These are phyloP conservation scores for Peronospora tabacina DNA, from an alignment of 352 stramenopile species.

Conservation along the genomic window DNA sequence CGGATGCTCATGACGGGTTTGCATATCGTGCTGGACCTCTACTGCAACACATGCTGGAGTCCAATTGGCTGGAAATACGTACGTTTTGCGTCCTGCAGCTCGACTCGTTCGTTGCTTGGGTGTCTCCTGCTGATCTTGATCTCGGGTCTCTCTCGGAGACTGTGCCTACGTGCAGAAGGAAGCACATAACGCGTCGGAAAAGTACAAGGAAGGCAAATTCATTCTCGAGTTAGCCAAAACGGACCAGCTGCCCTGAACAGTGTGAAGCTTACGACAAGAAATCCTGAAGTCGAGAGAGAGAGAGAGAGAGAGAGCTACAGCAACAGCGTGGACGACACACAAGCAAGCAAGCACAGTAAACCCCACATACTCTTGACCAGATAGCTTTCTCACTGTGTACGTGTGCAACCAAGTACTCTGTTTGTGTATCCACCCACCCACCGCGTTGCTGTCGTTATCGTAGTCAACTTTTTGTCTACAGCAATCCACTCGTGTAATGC, in stretches of 20 bases:
- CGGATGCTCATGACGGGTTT: conserved; percentile 90
- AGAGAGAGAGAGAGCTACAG: conserved; percentile 14
- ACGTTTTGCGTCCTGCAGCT: conserved; percentile 4
- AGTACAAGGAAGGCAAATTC: conserved; percentile 96
- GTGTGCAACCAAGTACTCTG: conserved; percentile 13
- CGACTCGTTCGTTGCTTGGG: background rate
- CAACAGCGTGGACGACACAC: conserved; percentile 29
- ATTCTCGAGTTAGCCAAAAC: conserved; percentile 94
- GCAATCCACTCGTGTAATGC: conserved; percentile 48
- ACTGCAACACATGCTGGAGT: conserved; percentile 88
- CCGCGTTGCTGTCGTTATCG: conserved; percentile 7
- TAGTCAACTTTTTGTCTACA: conserved; percentile 22
- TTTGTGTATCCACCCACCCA: conserved; percentile 3
- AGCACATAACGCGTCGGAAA: conserved; percentile 89
- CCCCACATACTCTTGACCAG: conserved; percentile 1
- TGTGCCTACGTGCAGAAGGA: conserved; percentile 49
- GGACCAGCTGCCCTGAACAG: conserved; percentile 31
- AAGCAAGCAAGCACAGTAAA: conserved; percentile 26
- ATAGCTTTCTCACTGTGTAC: conserved; percentile 9
- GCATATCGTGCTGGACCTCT: conserved; percentile 91
- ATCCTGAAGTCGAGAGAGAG: background rate
- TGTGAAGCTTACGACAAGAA: conserved; percentile 16
- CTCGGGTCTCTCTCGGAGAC: background rate
- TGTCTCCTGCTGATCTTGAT: background rate
- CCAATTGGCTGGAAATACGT: conserved; percentile 93